Conservation (phyloP, 129 eudicot genomes). For the Saposhnikovia divaricata region DNA sequence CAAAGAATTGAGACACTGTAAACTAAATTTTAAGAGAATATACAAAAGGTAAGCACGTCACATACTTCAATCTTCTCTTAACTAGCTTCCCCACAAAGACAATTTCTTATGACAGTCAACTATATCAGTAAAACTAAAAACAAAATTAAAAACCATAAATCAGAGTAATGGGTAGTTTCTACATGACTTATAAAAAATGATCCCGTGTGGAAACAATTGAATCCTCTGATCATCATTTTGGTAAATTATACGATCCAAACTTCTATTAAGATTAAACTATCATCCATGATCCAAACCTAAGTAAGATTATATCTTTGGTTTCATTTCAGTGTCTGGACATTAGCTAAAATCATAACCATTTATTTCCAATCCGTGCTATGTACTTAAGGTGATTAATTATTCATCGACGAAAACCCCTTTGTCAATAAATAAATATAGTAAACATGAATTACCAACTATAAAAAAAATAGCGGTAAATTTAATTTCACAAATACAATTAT, state of each 20-base stretch:
- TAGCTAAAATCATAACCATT: not conserved
- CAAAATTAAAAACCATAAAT: no score
- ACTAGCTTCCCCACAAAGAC: not conserved
- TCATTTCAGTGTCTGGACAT: no score
- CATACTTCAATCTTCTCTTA: not conserved
- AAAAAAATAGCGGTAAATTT: not conserved
- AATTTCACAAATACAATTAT: not conserved
- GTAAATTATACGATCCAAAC: not conserved
- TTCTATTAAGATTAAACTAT: no score
- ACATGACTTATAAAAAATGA: no score
- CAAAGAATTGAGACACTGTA: not conserved
- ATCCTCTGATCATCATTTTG: not conserved
- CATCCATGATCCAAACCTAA: no score
- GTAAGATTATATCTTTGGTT: no score
- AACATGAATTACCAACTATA: no score
- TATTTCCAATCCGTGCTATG: no score
- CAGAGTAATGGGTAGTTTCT: no score
- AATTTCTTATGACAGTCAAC: not conserved
- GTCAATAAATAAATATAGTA: not conserved
- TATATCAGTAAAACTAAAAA: not conserved
- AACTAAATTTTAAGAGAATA: not conserved
- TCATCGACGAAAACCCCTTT: not conserved
- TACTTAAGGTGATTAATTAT: no score
- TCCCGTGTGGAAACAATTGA: not conserved
- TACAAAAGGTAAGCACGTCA: not conserved